A percentile compares a stretch with the other conserved stretches of the same genome.
Evolutionary conservation across 306 rosid genomes (phyloP).

Genomic region (Alnus glutinosa): DNA sequence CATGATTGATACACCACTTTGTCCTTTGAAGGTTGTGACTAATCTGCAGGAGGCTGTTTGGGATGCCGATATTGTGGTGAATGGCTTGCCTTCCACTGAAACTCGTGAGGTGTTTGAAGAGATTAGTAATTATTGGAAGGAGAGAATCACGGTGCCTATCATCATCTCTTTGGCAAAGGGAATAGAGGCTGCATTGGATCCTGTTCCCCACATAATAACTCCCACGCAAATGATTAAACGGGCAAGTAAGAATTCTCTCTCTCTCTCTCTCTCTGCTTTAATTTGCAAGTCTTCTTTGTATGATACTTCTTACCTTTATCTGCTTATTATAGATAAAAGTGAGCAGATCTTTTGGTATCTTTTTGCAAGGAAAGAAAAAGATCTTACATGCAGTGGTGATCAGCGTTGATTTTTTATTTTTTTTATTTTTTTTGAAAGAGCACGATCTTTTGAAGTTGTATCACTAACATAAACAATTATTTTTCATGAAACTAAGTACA

Average conservation of each 20-base stretch:
- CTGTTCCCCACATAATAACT: conserved; percentile 84
- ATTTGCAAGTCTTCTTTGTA: neutral
- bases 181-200: conserved; percentile 82
- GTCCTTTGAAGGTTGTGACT: conserved; percentile 88
- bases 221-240: conserved; percentile 83
- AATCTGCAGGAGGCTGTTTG: conserved; percentile 98
- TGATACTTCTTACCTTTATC: neutral
- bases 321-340: neutral
- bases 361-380: neutral
- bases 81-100: conserved; percentile 94
- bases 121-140: conserved; percentile 85
- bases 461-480: neutral
- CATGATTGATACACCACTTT: conserved; percentile 90
- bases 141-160: conserved; percentile 76
- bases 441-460: neutral
- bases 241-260: conserved; percentile 62
- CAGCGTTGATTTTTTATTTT: no score
- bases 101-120: conserved; percentile 82
- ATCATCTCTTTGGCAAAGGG: conserved; percentile 88
- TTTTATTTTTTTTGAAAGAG: neutral
- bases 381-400: neutral
- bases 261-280: conserved; percentile 12
- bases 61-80: conserved; percentile 97
- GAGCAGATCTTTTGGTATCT: neutral
- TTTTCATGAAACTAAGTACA: neutral